phyloP scores from a whole-genome alignment of 495 filamentous ascomycete genomes.

The Pseudoneurospora amorphoporcata region DNA sequence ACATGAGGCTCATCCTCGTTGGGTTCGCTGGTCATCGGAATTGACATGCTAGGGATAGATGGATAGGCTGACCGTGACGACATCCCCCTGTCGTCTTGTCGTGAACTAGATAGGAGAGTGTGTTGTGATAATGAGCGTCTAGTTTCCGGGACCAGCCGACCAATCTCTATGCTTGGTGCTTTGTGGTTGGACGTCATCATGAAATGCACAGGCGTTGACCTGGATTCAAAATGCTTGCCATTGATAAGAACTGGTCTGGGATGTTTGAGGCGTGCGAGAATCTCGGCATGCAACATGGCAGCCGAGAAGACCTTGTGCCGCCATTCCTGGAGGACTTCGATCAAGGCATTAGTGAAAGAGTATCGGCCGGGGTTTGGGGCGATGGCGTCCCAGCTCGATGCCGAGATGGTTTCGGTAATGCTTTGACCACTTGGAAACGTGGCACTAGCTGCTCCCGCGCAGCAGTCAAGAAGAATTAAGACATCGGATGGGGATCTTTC shows the following conservation, averaged over 20 bases:
- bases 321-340: conserved; percentile 43
- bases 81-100: conserved; percentile 8
- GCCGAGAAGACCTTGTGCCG: conserved; percentile 35
- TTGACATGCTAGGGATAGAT: conserved; percentile 7
- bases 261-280: conserved; percentile 41
- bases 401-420: conserved; percentile 43
- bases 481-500: conserved; percentile 43
- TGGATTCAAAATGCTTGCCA: conserved; percentile 39
- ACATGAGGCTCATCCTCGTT: conserved; percentile 39
- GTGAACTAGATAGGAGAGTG: conserved; percentile 1
- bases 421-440: conserved; percentile 37
- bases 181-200: conserved; percentile 44
- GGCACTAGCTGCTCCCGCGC: conserved; percentile 41
- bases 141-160: conserved; percentile 20
- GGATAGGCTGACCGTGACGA: conserved; percentile 10
- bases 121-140: conserved; percentile 21
- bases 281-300: conserved; percentile 42
- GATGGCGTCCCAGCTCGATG: conserved; percentile 43
- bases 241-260: conserved; percentile 39
- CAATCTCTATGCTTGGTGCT: conserved; percentile 41
- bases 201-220: conserved; percentile 41
- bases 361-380: conserved; percentile 41
- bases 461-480: conserved; percentile 44
- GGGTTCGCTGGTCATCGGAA: conserved; percentile 21
- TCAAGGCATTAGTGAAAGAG: conserved; percentile 41